Base-by-base conservation (phyloP, 768 basidiomycete genomes). In the Gloeopeniophorella convolvens region DNA sequence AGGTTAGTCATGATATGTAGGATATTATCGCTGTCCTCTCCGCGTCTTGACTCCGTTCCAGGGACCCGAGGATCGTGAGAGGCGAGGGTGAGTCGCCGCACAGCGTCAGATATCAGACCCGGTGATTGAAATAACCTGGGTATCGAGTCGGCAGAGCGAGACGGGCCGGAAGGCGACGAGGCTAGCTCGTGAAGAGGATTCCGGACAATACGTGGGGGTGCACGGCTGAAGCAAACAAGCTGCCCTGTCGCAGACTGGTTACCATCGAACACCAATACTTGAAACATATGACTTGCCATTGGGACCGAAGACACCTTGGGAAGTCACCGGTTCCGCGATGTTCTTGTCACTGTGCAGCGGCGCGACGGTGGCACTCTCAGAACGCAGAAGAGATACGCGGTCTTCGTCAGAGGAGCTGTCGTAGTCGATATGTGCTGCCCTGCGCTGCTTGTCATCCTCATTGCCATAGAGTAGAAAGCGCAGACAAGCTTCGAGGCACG, bases 261-360 rank as follows among this genome's bases (percentile, higher is more conserved):
- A 54, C 34, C n/a, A 36, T 13, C 27, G 21, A 43, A 42, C 33
- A n/a, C 24, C n/a, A 41, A 31, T 16, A 33, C 35, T 23, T 35
- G 2, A 33, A 4, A 23, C 6, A 26, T 26, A 9, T 16, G 31
- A 33, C 72, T 39, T 51, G 90, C 92, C 93, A 62, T 90, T 89
- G 0, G 88, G 87, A 1, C 91, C 88, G 70, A 94, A 95, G 0
- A 83, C 77, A 2, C 89, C 92, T 60, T 93, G 91, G 2, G 88
- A 90, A 0, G 87, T 89, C 54, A 88, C 71, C 1, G 90, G 85
- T 64, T 92, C 89, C 0, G 86, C 83, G 5, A 91, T 64, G 62
- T 90, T 90, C 66, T 89, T 87, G 58, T 82, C 75, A 42, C 73
- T 79, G 42, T 81, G 71, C 53, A 85, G 59, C 2, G 84, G 58